phyloP scores from a whole-genome alignment of 345 rosid genomes.

The Populus deltoides region DNA sequence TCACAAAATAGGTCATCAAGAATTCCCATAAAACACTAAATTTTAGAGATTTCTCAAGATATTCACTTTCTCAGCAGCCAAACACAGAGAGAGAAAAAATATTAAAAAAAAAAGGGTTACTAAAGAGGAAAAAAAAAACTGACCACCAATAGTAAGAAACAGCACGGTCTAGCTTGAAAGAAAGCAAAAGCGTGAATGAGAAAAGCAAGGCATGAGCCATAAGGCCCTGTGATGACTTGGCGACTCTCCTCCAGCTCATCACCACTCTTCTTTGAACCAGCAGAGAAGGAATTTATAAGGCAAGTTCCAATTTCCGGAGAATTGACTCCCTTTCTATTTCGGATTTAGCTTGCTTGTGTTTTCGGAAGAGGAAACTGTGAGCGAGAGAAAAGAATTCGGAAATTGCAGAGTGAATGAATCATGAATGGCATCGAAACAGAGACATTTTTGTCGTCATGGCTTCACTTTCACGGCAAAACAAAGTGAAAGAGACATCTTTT shows the following conservation, averaged over 20 bases:
- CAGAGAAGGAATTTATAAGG: slow-evolving; percentile 18
- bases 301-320: not conserved
- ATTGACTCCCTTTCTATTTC: slow-evolving; percentile 5
- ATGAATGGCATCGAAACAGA: slow-evolving; percentile 4
- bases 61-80: slow-evolving; percentile 5
- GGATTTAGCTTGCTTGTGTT: not conserved
- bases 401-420: slow-evolving; percentile 10
- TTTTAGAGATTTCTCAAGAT: not conserved
- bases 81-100: not conserved
- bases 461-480: slow-evolving; percentile 31
- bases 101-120: not conserved
- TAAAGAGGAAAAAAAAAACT: slow-evolving; percentile 13
- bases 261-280: slow-evolving; percentile 46
- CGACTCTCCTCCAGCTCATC: slow-evolving; percentile 81
- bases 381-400: slow-evolving; percentile 12
- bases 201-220: slow-evolving; percentile 67
- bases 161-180: slow-evolving; percentile 65
- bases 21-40: slow-evolving; percentile 6
- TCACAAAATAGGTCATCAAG: slow-evolving; percentile 7
- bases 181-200: slow-evolving; percentile 73
- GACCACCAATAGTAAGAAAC: slow-evolving; percentile 75
- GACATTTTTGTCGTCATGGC: not conserved
- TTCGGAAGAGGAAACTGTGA: not conserved
- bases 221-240: slow-evolving; percentile 60
- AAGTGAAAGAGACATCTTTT: not conserved